Base-by-base conservation (phyloP, 2,329 filamentous ascomycete genomes). In the Triangularia verruculosa region DNA sequence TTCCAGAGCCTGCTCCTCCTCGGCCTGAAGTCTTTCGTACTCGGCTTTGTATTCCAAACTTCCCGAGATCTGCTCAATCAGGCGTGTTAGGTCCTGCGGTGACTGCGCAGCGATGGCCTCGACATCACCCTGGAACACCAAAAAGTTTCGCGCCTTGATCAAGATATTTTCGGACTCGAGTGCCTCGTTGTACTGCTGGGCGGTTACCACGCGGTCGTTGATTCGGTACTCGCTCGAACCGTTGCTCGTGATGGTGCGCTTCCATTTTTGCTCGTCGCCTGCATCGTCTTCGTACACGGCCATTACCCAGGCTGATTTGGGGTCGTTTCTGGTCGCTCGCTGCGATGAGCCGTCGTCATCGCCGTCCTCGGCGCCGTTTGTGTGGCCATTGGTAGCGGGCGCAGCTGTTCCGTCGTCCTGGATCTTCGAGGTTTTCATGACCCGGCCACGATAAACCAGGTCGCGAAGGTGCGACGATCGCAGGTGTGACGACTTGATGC, bases 281-380 rank as follows among this genome's bases (percentile, higher is more conserved):
- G 93, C 93, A 74, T 99, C 95, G 73, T 99, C 95, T 75, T 97
- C 93, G 76, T 98, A 99, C 15, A 99, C 94, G 28, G 95, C 95
- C 93, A 97, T 98, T 13, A 99, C 96, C 94, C 94, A 99, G 2
- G 95, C 96, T 2, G 89, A 95, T 75, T 93, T 95, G 0, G 95
- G 95, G 71, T 99, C 94, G 68, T 87, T 86, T 34, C 86, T 88
- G n/a, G 86, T 88, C 61, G 87, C 83, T 61, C 86, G 83, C 67
- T 89, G 85, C 6, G 82, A 82, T 22, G 82, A 77, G 43, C 81
- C 82, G 34, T 85, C 81, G 34, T 85, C 87, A 59, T 88, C 86
- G 32, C 82, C 83, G 20, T 83, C 83, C 43, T 85, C 80, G 61
- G 86, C 80, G 25, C 86, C 89, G 67, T 90, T 87, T 20, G 81